Conservation (phyloP, 2,329 filamentous ascomycete species). For the Aquanectria penicillioides region DNA sequence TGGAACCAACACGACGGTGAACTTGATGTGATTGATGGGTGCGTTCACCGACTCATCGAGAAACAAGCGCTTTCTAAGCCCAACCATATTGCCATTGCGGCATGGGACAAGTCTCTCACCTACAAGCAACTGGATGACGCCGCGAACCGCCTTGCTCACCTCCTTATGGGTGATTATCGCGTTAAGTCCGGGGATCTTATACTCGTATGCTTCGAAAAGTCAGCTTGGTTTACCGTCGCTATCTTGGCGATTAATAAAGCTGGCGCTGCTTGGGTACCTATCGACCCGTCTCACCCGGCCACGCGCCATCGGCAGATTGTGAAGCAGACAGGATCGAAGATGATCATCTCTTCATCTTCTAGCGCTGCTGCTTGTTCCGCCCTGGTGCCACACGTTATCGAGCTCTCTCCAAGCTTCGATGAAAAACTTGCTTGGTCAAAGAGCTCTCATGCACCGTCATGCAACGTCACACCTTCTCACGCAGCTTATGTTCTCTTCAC, state of each 20-base stretch:
- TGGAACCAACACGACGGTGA: not conserved
- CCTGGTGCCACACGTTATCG: not conserved
- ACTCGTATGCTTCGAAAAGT: not conserved
- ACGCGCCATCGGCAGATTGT: constrained; percentile 19
- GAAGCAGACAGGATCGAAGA: not conserved
- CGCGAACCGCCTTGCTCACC: constrained; percentile 7
- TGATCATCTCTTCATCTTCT: not conserved
- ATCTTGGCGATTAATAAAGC: constrained; percentile 40
- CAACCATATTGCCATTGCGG: constrained; percentile 10
- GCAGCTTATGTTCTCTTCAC: not conserved
- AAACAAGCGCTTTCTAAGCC: not conserved
- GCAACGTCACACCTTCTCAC: not conserved
- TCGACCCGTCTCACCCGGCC: constrained; percentile 8
- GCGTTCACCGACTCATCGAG: constrained; percentile 9
- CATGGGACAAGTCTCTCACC: constrained; percentile 34
- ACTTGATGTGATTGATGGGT: constrained; percentile 1
- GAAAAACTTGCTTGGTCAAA: no score
- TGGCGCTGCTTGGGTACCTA: constrained; percentile 23
- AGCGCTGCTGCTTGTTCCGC: not conserved
- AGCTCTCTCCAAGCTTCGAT: not conserved
- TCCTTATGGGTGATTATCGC: constrained; percentile 9
- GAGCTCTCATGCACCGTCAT: not conserved
- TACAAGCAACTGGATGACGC: not conserved
- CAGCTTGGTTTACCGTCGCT: constrained; percentile 23
- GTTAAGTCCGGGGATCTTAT: not conserved